phyloP scores from a whole-genome alignment of 2,329 filamentous ascomycete genomes.

The Fusarium tanahbumbuense region DNA sequence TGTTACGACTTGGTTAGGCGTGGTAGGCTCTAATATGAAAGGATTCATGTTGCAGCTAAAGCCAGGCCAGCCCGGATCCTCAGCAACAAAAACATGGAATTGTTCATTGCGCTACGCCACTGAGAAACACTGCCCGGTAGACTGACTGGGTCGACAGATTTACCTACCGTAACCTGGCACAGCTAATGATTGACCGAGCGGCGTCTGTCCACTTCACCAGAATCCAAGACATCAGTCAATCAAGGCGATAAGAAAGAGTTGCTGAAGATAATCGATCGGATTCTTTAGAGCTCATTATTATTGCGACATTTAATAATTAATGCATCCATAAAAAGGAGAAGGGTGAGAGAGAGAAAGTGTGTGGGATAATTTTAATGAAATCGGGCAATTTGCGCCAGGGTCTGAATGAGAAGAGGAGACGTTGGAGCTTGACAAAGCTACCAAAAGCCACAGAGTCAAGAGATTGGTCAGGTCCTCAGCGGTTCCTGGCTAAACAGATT shows the following conservation, averaged over 20 bases:
- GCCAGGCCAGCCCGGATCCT: not conserved
- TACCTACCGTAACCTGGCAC: not conserved
- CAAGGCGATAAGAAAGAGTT: not conserved
- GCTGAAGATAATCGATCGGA: slow-evolving; percentile 9
- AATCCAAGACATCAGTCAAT: not conserved
- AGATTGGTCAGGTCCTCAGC: slow-evolving; percentile 33
- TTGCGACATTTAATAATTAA: slow-evolving; percentile 2
- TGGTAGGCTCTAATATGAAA: not conserved
- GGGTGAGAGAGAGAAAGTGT: slow-evolving; percentile 1
- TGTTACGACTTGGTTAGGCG: not conserved
- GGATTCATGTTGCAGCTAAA: not conserved
- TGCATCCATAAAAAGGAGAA: slow-evolving; percentile 20
- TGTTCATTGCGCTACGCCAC: slow-evolving; percentile 5
- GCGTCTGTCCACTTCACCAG: not conserved
- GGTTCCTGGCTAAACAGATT: slow-evolving; percentile 47
- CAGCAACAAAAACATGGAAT: not conserved
- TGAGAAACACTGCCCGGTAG: slow-evolving; percentile 10
- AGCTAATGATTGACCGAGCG: not conserved
- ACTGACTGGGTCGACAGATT: not conserved
- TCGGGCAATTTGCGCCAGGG: slow-evolving; percentile 10
- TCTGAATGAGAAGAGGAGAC: slow-evolving; percentile 12
- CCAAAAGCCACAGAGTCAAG: slow-evolving; percentile 17
- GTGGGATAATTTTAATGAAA: slow-evolving; percentile 37
- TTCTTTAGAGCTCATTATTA: not conserved
- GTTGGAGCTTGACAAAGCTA: slow-evolving; percentile 23